Base-by-base conservation (phyloP, 129 eudicot genomes). In the Lactuca saligna region DNA sequence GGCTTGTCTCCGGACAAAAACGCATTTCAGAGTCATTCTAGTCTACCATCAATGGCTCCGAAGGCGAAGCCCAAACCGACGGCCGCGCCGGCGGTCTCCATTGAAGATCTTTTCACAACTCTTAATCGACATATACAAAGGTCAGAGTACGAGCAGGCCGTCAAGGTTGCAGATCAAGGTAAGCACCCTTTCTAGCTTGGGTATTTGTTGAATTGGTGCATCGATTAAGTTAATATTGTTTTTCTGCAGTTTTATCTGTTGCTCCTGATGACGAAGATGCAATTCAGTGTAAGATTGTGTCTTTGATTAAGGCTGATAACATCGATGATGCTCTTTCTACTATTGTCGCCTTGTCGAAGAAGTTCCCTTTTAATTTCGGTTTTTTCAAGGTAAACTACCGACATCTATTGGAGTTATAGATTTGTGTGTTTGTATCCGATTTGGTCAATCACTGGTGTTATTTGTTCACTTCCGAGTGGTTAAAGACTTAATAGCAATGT, bases 181-280 rank as follows among this genome's bases (percentile, higher is more conserved):
- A 49, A 17, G 3, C 31, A 29, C 13, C 16, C 12, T 3, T 60
- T 63, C 17, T 53, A 54, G 51, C 54, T 64, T 65, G 17, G 35
- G 7, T 7, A 37, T 65, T 25, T 51, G 6, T 37, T 29, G 4
- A 33, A 13, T 34, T 71, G 16, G 49, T 29, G 32, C 34, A 38
- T 39, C n/a, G 10, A 53, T 39, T 34, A 2, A 35, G 4, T 67
- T 13, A 54, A 7, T 2, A 35, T 50, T 80, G 15, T 55, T 57
- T 11, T 65, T 53, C 38, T 35, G n/a, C 75, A 93, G 99, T 94
- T 65, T 64, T 94, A 5, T 58, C 87, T 38, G 55, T 80, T 68
- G 84, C 85, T 57, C 97, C 97, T 29, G 88, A 83, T 56, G 99
- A 94, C 71, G 97, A 89, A 73, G 99, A 94, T 65, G 99, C 99